Conservation (phyloP, 352 stramenopile genomes). For the Thalassiosira exigua region DNA sequence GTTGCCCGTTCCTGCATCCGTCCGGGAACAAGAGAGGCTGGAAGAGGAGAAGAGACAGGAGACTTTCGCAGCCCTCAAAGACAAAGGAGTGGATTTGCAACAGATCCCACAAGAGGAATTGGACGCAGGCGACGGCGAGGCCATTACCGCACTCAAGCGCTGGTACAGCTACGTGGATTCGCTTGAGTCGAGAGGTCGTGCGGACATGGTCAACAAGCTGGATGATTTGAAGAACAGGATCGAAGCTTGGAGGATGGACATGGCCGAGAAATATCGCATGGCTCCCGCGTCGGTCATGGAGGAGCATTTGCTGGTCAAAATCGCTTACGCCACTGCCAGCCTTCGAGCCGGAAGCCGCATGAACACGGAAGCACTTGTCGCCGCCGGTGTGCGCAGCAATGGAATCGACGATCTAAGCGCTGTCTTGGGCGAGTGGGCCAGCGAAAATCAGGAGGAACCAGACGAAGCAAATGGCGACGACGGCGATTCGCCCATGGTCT, state of each 20-base stretch:
- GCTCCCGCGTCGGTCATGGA: slow-evolving; percentile 71
- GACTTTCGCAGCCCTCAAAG: slow-evolving; percentile 56
- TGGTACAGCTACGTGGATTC: slow-evolving; percentile 72
- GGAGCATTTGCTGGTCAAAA: slow-evolving; percentile 67
- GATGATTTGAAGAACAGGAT: slow-evolving; percentile 73
- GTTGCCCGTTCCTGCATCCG: slow-evolving; percentile 66
- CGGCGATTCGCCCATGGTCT: slow-evolving; percentile 36
- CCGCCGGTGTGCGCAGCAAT: slow-evolving; percentile 65
- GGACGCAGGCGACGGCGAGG: slow-evolving; percentile 73
- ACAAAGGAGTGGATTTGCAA: slow-evolving; percentile 62
- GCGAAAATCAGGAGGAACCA: slow-evolving; percentile 29
- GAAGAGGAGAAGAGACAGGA: slow-evolving; percentile 63
- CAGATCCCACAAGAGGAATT: slow-evolving; percentile 74
- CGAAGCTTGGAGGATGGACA: slow-evolving; percentile 68
- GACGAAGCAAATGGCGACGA: slow-evolving; percentile 3
- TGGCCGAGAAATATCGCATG: slow-evolving; percentile 63
- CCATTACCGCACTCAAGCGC: slow-evolving; percentile 67
- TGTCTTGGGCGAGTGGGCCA: slow-evolving; percentile 54
- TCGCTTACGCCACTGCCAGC: slow-evolving; percentile 70
- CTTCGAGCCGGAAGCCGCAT: slow-evolving; percentile 47
- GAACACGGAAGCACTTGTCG: slow-evolving; percentile 53
- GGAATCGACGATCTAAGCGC: slow-evolving; percentile 59
- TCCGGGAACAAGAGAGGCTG: slow-evolving; percentile 63
- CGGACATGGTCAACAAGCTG: slow-evolving; percentile 57
- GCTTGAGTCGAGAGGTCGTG: slow-evolving; percentile 40